A percentile compares a stretch with the other conserved stretches of the same genome.
These are phyloP conservation scores for Fraxinus paxiana DNA, from an alignment of 305 asterid genomes.

Conservation along the genomic window DNA sequence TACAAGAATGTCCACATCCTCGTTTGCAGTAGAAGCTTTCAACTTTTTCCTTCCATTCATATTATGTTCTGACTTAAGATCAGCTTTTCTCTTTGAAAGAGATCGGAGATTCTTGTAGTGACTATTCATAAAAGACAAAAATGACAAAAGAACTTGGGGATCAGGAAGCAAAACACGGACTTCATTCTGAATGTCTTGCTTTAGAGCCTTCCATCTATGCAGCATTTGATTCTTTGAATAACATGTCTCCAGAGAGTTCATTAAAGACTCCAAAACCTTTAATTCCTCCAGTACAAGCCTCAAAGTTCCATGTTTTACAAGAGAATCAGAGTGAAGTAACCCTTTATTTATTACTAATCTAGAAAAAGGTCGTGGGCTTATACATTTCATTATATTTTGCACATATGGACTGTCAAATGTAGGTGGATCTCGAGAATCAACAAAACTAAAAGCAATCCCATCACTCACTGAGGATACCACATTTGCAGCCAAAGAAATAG, in stretches of 20 bases:
- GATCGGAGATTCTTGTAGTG: constrained; percentile 44
- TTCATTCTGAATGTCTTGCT: constrained; percentile 57
- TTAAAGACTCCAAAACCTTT: constrained; percentile 61
- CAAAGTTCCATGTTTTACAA: constrained; percentile 76
- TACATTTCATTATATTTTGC: constrained; percentile 66
- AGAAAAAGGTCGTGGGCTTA: constrained; percentile 61
- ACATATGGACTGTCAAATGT: constrained; percentile 42
- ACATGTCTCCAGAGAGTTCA: constrained; percentile 42
- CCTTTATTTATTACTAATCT: constrained; percentile 73
- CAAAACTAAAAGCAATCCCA: constrained; percentile 48
- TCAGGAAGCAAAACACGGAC: constrained; percentile 66
- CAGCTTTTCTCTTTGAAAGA: constrained; percentile 59
- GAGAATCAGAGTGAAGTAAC: constrained; percentile 64
- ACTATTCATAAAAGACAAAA: constrained; percentile 61
- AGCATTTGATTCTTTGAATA: constrained; percentile 33
- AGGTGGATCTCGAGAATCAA: constrained; percentile 39
- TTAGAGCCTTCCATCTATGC: constrained; percentile 47
- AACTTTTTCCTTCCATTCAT: constrained; percentile 49
- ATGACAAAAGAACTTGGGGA: constrained; percentile 73
- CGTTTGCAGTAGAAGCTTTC: constrained; percentile 45
- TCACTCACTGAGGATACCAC: constrained; percentile 64
- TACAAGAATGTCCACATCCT: constrained; percentile 60
- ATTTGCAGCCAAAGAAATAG: constrained; percentile 81
- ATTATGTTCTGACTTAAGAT: constrained; percentile 31
- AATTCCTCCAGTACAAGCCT: constrained; percentile 70